These are phyloP conservation scores for Pelargonium cotyledonis DNA, from an alignment of 441 rosid species.

Conservation along the genomic window DNA sequence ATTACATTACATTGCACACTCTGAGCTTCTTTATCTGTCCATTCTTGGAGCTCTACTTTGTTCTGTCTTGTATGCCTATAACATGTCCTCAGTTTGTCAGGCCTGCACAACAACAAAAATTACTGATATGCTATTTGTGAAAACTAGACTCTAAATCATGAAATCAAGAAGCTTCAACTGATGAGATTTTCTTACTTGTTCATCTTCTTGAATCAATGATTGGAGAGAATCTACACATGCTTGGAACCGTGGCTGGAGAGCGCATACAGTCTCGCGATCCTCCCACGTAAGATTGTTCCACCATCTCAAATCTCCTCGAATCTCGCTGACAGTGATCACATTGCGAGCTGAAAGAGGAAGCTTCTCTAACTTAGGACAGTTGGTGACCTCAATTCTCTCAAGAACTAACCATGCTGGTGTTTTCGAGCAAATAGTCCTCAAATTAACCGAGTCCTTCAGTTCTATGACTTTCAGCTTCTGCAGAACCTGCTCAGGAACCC, in stretches of 20 bases:
- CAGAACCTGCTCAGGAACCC: conserved; percentile 12
- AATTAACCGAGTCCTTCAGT: conserved; percentile 13
- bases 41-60: no score
- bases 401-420: conserved; percentile 8
- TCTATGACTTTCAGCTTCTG: conserved; percentile 16
- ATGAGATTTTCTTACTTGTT: conserved; percentile 9
- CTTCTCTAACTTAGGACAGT: conserved; percentile 19
- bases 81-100: neutral
- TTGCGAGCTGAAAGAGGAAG: conserved; percentile 20
- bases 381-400: conserved; percentile 23
- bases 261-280: conserved; percentile 8
- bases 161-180: neutral
- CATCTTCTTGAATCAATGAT: conserved; percentile 6
- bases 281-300: conserved; percentile 17
- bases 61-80: no score
- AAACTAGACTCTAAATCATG: neutral
- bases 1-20: no score
- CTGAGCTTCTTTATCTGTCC: no score
- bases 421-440: conserved; percentile 18
- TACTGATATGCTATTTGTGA: neutral
- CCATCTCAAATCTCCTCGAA: conserved; percentile 21
- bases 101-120: neutral
- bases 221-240: neutral
- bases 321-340: conserved; percentile 14
- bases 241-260: conserved; percentile 14